Base-by-base conservation (phyloP, 1,284 basidiomycete species). In the Anthracocystis setariae region DNA sequence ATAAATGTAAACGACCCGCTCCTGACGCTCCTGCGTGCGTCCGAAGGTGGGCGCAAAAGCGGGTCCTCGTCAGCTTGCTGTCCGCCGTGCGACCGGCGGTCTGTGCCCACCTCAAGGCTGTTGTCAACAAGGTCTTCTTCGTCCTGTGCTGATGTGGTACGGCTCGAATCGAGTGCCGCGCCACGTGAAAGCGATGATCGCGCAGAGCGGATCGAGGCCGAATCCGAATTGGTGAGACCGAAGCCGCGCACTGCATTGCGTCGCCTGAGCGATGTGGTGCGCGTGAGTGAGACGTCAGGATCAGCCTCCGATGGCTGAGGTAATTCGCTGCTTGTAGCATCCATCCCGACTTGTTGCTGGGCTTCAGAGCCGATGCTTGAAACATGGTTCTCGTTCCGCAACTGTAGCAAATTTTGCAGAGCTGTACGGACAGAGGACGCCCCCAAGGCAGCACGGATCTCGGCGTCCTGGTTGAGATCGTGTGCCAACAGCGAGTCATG, bases 1-100 rank as follows among this genome's bases (percentile, higher is more conserved):
- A 64, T 44, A 37, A 70, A 70, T 7, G 67, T 65, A 42, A 70
- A 70, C 5, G 67, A 65, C 4, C 57, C 52, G 49, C 67, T 64
- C 2, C 67, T 56, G 8, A 49, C 50, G 2, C 40, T 25, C 8
- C 58, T 54, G 0, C 58, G 50, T 7, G 50, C 58, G 24, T 62
- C 58, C n/a, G n/a, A n/a, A 5, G 53, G 23, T 1, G 53, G 57
- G 13, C 48, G 57, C 5, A 47, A 39, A 3, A 67, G 32, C 3
- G 63, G 39, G 17, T 50, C 10, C 20, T 42, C 40, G 15, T 23
- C 3, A 37, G 7, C 10, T 29, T 25, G 21, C 39, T 24, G 29
- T 29, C 17, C 40, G 4, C 24, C 46, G 8, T 51, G 51, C 18
- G 47, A 35, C 18, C 27, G 63, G 9, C 52, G 48, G 2, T 40